phyloP scores from a whole-genome alignment of 2,329 filamentous ascomycete species.

The Oidium heveae region DNA sequence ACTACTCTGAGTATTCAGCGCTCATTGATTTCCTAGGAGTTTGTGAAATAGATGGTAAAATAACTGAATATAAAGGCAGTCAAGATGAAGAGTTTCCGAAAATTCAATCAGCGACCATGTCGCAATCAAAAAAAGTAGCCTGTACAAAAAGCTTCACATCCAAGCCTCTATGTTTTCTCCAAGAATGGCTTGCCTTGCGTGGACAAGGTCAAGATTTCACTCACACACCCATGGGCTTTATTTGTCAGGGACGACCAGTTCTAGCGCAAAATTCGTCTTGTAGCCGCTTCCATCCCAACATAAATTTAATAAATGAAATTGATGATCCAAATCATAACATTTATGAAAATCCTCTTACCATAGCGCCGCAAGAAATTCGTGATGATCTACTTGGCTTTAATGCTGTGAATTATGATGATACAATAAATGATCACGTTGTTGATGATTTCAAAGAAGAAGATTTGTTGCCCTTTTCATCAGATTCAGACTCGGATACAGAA shows the following conservation, averaged over 20 bases:
- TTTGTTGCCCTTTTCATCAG: no score
- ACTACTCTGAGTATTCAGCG: slow-evolving; percentile 19
- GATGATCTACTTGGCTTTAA: no score
- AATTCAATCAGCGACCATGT: not conserved
- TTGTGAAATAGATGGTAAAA: not conserved
- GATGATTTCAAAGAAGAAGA: no score
- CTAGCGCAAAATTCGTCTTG: slow-evolving; percentile 1
- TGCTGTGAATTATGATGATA: no score
- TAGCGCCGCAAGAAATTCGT: no score
- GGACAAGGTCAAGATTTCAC: slow-evolving; percentile 29
- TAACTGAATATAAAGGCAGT: not conserved
- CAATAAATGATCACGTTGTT: no score
- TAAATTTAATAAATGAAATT: no score
- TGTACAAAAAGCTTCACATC: slow-evolving; percentile 7
- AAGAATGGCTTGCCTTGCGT: slow-evolving; percentile 29
- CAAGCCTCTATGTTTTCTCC: slow-evolving; percentile 21
- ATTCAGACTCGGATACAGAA: no score
- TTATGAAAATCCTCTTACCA: no score
- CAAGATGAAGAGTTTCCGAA: slow-evolving; percentile 1
- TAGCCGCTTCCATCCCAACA: no score
- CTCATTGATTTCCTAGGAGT: slow-evolving; percentile 12
- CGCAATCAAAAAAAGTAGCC: not conserved
- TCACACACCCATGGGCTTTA: slow-evolving; percentile 32
- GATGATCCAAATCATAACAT: no score
- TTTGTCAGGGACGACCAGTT: slow-evolving; percentile 20